Evolutionary conservation across 2,329 filamentous ascomycete species (phyloP).

Genomic region (Diaporthe ampelina): DNA sequence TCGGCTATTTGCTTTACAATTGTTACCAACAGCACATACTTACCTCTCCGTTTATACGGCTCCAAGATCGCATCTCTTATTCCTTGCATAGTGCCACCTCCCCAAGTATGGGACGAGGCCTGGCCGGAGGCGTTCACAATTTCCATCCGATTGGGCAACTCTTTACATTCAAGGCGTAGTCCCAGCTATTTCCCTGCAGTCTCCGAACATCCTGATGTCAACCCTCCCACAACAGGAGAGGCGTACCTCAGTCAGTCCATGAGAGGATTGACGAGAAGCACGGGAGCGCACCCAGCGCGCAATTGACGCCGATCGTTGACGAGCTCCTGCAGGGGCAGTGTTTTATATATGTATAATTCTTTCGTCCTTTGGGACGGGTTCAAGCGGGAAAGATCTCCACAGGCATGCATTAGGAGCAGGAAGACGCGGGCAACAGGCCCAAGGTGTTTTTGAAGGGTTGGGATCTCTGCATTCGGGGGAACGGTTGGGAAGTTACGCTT

Average conservation of each 20-base stretch:
- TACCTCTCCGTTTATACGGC: slow-evolving; percentile 1
- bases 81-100: slow-evolving; percentile 38
- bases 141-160: neutral
- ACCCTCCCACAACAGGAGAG: neutral
- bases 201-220: neutral
- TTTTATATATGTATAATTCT: slow-evolving; percentile 22
- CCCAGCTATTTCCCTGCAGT: neutral
- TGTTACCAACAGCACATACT: slow-evolving; percentile 35
- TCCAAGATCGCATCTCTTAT: slow-evolving; percentile 40
- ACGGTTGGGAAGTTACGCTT: neutral
- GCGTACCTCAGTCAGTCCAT: neutral
- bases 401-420: slow-evolving; percentile 11
- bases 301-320: neutral
- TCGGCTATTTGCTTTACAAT: slow-evolving; percentile 37
- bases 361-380: slow-evolving; percentile 20
- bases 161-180: neutral
- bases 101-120: slow-evolving; percentile 10
- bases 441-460: neutral
- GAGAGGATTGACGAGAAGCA: neutral
- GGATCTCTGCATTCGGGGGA: slow-evolving; percentile 4
- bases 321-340: neutral
- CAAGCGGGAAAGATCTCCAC: slow-evolving; percentile 1
- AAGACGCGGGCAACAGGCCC: slow-evolving; percentile 5
- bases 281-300: neutral
- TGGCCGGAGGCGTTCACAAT: slow-evolving; percentile 36